phyloP scores from a whole-genome alignment of 1,284 basidiomycete genomes.

The Pseudozyma thailandica region DNA sequence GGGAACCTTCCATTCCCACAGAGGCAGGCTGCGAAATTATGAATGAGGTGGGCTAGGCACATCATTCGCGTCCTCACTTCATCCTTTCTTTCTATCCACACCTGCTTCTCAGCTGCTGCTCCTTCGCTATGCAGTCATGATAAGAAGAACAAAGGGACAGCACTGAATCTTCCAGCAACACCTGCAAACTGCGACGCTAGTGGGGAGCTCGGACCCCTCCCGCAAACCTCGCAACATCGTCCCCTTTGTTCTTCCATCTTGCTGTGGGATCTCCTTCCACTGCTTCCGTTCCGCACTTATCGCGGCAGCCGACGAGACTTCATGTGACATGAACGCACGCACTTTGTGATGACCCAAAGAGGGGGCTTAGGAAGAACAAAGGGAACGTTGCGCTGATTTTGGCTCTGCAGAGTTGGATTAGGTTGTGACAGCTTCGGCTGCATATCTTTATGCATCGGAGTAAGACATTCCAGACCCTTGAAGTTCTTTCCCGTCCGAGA shows the following conservation, averaged over 20 bases:
- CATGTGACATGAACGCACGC: conserved; percentile 3
- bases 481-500: conserved; percentile 20
- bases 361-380: conserved; percentile 17
- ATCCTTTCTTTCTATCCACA: too few relatives aligned
- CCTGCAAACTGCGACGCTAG: conserved; percentile 3
- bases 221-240: neutral
- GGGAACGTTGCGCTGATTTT: conserved; percentile 2
- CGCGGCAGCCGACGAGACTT: neutral
- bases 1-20: too few relatives aligned
- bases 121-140: neutral
- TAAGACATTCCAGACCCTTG: neutral
- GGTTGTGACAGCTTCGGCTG: conserved; percentile 45
- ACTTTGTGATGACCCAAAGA: neutral
- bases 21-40: too few relatives aligned
- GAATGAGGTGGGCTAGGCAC: too few relatives aligned
- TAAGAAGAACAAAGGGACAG: conserved; percentile 19
- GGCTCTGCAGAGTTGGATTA: conserved; percentile 32
- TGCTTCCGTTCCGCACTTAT: neutral
- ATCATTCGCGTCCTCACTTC: too few relatives aligned
- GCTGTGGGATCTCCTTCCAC: neutral
- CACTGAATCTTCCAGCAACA: too few relatives aligned
- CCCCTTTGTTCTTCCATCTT: conserved; percentile 1
- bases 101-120: neutral
- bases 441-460: conserved; percentile 28
- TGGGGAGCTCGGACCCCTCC: conserved; percentile 15